Evolutionary conservation across 208 protist species (phyloP), one percentile per base, ranked within the genome.

Genomic region (Acanthamoeba castellanii): DNA sequence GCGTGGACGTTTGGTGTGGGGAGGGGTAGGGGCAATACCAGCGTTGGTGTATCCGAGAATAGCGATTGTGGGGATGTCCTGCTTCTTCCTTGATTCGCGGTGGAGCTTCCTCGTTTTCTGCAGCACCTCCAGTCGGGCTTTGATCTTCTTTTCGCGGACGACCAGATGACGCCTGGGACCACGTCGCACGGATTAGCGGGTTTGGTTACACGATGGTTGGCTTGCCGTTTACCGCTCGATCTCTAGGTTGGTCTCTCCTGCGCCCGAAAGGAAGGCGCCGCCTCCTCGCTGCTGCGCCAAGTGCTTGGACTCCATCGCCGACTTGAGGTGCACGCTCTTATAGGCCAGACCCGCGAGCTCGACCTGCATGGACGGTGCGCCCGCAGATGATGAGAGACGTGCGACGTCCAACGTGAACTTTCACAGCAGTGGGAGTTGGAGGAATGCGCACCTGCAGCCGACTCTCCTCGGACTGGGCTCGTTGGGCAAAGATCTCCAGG

Each of bases 1-100:
- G 45, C 45, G 9, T 14, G 0, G 45, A 5, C 45, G 13, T 47
- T 70, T 32, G 64, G 7, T 5, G 16, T 6, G 2, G 34, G 42
- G 13, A 1, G 0, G 20, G n/a, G 55, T 11, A 9, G 0, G 52
- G 9, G 52, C 16, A 74, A 42, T 88, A 42, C 81, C 87, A 14
- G 87, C 87, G 16, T 92, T 92, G 55, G 87, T 92, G 59, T 92
- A 92, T 32, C 87, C 87, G n/a, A 92, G 42, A 57, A 92, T 76
- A 32, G 87, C 87, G 1, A 92, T 76, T 14, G 42, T 76, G 37
- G 87, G 87, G 27, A 92, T 50, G 37, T 76, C 87, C 64, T 76
- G 55, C 55, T 92, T 92, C 64, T 92, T 92, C 32, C 87, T 72
- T 22, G 64, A 42, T 14, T 92, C 59, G 32, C 64, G 87, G n/a